A percentile compares a stretch with the other conserved stretches of the same genome.
Conservation (phyloP, 441 rosid species). For the Populus hybrid region DNA sequence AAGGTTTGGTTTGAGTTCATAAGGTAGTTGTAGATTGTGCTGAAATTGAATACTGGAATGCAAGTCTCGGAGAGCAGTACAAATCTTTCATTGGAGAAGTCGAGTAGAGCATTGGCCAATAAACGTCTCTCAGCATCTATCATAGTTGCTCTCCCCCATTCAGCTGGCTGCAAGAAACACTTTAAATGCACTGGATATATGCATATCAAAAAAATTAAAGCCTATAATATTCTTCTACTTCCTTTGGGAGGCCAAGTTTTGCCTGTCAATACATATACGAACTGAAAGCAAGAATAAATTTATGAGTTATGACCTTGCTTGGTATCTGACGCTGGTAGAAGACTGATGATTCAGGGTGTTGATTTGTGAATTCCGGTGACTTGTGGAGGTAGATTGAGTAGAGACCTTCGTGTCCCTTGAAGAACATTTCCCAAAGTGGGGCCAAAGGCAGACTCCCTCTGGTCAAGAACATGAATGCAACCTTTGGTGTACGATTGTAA, state of each 20-base stretch:
- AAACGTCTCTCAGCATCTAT: slow-evolving; percentile 43
- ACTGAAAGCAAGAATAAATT: neutral
- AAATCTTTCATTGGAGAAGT: slow-evolving; percentile 34
- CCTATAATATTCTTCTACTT: neutral
- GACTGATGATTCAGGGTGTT: slow-evolving; percentile 20
- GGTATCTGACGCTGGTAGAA: slow-evolving; percentile 35
- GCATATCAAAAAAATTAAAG: neutral
- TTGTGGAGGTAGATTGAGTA: slow-evolving; percentile 38
- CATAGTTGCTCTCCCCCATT: slow-evolving; percentile 42
- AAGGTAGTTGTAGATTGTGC: slow-evolving; percentile 33
- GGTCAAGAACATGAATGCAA: slow-evolving; percentile 43
- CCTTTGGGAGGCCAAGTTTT: neutral
- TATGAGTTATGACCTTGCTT: slow-evolving; percentile 31
- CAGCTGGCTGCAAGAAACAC: slow-evolving; percentile 26
- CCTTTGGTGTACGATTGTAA: slow-evolving; percentile 22
- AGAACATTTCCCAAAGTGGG: slow-evolving; percentile 45
- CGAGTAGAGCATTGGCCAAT: slow-evolving; percentile 40
- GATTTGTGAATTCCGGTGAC: slow-evolving; percentile 14
- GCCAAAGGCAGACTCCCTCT: slow-evolving; percentile 35
- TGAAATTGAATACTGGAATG: slow-evolving; percentile 43
- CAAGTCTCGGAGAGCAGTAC: slow-evolving; percentile 40
- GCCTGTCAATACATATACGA: neutral
- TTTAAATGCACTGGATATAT: neutral
- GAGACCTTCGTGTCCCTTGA: slow-evolving; percentile 31
- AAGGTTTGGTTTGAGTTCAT: slow-evolving; percentile 30